Evolutionary conservation across 192 early-diverging fungal species (phyloP).

Genomic region (Coemansia sp.): DNA sequence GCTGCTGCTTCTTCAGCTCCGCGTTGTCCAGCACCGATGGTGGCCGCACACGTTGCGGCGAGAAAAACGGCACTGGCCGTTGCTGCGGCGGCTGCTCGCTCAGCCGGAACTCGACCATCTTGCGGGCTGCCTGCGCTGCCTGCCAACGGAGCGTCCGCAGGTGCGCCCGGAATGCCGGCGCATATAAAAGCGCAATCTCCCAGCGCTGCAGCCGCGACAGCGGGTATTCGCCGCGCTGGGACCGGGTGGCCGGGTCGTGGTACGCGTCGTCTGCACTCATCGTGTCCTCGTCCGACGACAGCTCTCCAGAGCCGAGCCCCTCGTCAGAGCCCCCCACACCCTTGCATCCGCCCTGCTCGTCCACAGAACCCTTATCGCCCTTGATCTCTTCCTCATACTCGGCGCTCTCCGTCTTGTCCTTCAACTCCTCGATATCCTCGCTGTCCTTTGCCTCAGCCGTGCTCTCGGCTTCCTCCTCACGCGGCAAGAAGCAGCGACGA

Average conservation of each 20-base stretch:
- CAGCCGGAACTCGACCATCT: slow-evolving; percentile 35
- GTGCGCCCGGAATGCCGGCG: slow-evolving; percentile 37
- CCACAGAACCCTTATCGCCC: no score
- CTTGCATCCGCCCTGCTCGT: no score
- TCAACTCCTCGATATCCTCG: not conserved
- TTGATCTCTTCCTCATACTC: not conserved
- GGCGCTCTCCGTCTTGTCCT: slow-evolving; percentile 5
- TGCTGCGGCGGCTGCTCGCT: slow-evolving; percentile 24
- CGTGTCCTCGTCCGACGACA: slow-evolving; percentile 20
- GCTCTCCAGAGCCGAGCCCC: no score
- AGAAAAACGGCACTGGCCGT: slow-evolving; percentile 49
- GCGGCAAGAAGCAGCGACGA: slow-evolving; percentile 4
- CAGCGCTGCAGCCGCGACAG: slow-evolving; percentile 49
- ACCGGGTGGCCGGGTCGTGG: slow-evolving; percentile 42
- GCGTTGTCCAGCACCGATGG: slow-evolving; percentile 36
- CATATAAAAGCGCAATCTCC: slow-evolving; percentile 48
- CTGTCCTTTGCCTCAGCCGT: not conserved
- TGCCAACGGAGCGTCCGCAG: slow-evolving; percentile 36
- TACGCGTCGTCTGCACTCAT: slow-evolving; percentile 41
- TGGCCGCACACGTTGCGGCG: slow-evolving; percentile 37
- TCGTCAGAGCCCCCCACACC: no score
- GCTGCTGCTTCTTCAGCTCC: slow-evolving; percentile 48
- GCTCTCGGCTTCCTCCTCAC: not conserved
- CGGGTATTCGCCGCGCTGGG: slow-evolving; percentile 37
- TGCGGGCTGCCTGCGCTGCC: slow-evolving; percentile 25